These are phyloP conservation scores for Mycena rosella DNA, from an alignment of 768 basidiomycete genomes.

Conservation along the genomic window DNA sequence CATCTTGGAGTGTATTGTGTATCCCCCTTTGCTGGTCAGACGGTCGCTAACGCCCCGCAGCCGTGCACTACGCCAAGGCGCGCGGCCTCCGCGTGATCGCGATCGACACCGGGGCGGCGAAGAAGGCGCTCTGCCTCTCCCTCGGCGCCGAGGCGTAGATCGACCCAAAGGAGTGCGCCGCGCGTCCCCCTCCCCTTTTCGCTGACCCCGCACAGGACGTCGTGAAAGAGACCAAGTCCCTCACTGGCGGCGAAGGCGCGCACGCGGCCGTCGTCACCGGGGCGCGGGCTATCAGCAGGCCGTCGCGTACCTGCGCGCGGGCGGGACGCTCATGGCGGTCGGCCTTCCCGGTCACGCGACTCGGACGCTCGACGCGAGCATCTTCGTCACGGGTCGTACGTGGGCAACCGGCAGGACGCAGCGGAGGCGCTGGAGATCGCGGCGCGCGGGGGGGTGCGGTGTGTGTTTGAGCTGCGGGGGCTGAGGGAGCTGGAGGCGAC, in stretches of 20 bases:
- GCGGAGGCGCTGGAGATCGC: constrained; percentile 80
- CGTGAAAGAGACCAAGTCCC: constrained; percentile 71
- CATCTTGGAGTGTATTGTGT: constrained; percentile 59
- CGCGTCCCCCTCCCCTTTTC: too few relatives aligned
- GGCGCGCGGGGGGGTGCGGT: neutral
- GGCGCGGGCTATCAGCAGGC: constrained; percentile 64
- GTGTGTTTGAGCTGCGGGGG: neutral
- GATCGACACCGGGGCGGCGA: constrained; percentile 81
- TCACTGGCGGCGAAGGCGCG: constrained; percentile 76
- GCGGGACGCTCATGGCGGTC: constrained; percentile 82
- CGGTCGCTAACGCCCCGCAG: constrained; percentile 41
- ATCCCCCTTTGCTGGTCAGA: too few relatives aligned
- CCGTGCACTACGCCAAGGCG: constrained; percentile 82
- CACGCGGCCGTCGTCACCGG: constrained; percentile 75
- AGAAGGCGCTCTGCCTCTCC: constrained; percentile 67
- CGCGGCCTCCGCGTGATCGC: constrained; percentile 86
- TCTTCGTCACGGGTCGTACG: constrained; percentile 73
- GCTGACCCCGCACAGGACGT: constrained; percentile 56
- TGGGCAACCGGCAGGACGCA: constrained; percentile 87
- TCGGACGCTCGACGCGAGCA: constrained; percentile 66
- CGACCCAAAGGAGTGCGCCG: constrained; percentile 77
- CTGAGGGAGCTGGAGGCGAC: neutral
- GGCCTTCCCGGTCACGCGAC: constrained; percentile 80
- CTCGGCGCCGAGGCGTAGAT: constrained; percentile 84
- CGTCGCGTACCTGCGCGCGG: constrained; percentile 78